A percentile compares a stretch with the other conserved stretches of the same genome.
phyloP scores from a whole-genome alignment of 495 filamentous ascomycete species.

The Aspergillus sclerotiicarbonarius region DNA sequence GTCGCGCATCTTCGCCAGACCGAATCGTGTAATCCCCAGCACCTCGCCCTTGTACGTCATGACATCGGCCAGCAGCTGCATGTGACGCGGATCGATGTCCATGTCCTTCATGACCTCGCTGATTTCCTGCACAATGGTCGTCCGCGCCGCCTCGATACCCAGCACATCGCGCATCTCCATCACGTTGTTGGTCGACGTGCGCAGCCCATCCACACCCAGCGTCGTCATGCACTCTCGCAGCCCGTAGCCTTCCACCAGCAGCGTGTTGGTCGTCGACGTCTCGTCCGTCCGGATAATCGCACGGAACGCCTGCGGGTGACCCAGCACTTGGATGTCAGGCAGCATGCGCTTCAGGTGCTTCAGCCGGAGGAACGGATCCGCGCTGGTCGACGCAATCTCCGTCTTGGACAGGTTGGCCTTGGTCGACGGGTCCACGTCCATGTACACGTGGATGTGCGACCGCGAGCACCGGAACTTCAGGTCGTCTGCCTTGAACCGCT shows the following conservation, averaged over 20 bases:
- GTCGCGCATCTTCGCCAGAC: constrained; percentile 95
- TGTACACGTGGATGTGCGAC: constrained; percentile 54
- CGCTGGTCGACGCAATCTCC: constrained; percentile 51
- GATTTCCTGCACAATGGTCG: constrained; percentile 81
- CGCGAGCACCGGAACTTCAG: constrained; percentile 48
- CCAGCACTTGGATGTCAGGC: constrained; percentile 75
- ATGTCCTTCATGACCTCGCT: constrained; percentile 80
- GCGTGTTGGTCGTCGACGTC: constrained; percentile 56
- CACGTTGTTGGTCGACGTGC: constrained; percentile 77
- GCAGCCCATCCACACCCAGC: constrained; percentile 73
- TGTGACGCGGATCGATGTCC: constrained; percentile 97
- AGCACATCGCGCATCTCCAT: constrained; percentile 92
- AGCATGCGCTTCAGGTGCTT: constrained; percentile 80
- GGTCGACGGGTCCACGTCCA: constrained; percentile 56
- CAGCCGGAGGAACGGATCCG: constrained; percentile 76
- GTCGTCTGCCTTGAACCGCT: constrained; percentile 68
- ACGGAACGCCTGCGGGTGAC: constrained; percentile 79
- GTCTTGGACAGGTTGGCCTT: constrained; percentile 53
- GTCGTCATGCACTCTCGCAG: constrained; percentile 88
- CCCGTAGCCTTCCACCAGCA: constrained; percentile 95
- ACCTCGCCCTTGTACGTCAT: constrained; percentile 99
- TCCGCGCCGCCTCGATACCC: constrained; percentile 91
- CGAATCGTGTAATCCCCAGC: constrained; percentile 96
- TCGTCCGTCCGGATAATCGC: constrained; percentile 85
- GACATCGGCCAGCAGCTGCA: constrained; percentile 96